phyloP scores from a whole-genome alignment of 148 eudicot species.

The Arbutus unedo region DNA sequence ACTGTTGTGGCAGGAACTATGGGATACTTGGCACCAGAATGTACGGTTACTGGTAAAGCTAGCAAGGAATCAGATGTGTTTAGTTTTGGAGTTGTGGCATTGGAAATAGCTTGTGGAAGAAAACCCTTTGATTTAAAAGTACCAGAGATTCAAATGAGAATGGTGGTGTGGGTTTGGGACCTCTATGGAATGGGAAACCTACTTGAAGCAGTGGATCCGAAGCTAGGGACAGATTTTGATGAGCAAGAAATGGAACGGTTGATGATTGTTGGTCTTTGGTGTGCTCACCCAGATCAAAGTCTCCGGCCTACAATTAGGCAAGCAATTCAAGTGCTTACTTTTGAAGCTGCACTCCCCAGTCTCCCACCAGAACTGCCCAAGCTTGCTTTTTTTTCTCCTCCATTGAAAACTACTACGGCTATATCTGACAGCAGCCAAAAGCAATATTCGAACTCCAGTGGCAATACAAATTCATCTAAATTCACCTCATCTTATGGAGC shows the following conservation, averaged over 20 bases:
- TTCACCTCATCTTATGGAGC: background rate
- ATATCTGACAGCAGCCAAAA: background rate
- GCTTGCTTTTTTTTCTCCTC: background rate
- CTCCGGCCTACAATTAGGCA: slow-evolving; percentile 24
- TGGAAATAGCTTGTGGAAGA: slow-evolving; percentile 34
- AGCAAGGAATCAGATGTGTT: slow-evolving; percentile 28
- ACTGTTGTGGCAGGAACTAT: slow-evolving; percentile 25
- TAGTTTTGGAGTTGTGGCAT: slow-evolving; percentile 26
- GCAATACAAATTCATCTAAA: background rate
- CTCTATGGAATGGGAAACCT: slow-evolving; percentile 23
- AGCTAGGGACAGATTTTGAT: slow-evolving; percentile 14
- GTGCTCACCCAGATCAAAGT: slow-evolving; percentile 25
- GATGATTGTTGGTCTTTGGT: slow-evolving; percentile 27
- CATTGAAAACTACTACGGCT: background rate
- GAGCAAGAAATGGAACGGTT: slow-evolving; percentile 17
- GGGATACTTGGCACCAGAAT: slow-evolving; percentile 31
- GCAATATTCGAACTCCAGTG: background rate
- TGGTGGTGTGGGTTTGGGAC: slow-evolving; percentile 31
- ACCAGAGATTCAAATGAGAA: background rate
- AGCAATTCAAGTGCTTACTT: slow-evolving; percentile 22
- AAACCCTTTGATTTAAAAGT: slow-evolving; percentile 20
- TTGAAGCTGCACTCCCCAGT: slow-evolving; percentile 24
- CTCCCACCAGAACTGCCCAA: slow-evolving; percentile 18
- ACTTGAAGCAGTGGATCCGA: slow-evolving; percentile 18
- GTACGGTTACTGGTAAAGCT: slow-evolving; percentile 19